phyloP scores from a whole-genome alignment of 179 eudicot species.

The Vitellaria paradoxa region DNA sequence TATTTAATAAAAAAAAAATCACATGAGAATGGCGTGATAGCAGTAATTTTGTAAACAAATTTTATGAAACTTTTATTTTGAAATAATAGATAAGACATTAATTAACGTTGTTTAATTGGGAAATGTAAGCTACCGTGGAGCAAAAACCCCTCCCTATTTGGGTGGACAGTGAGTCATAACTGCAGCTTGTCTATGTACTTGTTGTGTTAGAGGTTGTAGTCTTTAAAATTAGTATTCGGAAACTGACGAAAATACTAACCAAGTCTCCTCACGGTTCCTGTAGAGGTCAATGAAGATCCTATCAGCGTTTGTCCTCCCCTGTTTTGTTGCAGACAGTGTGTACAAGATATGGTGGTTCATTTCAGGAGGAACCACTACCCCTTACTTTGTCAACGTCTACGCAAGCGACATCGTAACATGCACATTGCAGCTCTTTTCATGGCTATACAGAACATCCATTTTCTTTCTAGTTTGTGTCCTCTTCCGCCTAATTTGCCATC shows the following conservation, averaged over 20 bases:
- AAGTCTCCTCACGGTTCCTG: constrained; percentile 12
- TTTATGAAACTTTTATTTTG: too few species aligned
- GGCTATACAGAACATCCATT: constrained; percentile 74
- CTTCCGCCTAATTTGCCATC: constrained; percentile 71
- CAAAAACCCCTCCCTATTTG: too few species aligned
- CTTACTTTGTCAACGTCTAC: constrained; percentile 45
- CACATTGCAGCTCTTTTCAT: constrained; percentile 58
- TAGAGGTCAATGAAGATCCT: constrained; percentile 79
- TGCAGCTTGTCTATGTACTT: too few species aligned
- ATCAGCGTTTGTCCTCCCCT: constrained; percentile 65
- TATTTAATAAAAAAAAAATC: too few species aligned
- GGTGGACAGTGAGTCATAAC: too few species aligned
- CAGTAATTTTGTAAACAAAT: too few species aligned
- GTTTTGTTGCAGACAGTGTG: constrained; percentile 48
- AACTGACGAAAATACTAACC: background rate
- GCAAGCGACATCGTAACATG: constrained; percentile 56
- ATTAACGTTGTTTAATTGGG: too few species aligned
- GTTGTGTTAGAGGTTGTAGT: too few species aligned
- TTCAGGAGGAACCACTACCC: constrained; percentile 61
- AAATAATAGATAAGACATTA: too few species aligned
- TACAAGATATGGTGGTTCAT: constrained; percentile 95
- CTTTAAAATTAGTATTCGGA: too few species aligned
- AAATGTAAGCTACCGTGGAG: too few species aligned
- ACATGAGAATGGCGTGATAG: too few species aligned
- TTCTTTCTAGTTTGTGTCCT: constrained; percentile 75